Base-by-base conservation (phyloP, 345 rosid genomes). In the Populus nigra region DNA sequence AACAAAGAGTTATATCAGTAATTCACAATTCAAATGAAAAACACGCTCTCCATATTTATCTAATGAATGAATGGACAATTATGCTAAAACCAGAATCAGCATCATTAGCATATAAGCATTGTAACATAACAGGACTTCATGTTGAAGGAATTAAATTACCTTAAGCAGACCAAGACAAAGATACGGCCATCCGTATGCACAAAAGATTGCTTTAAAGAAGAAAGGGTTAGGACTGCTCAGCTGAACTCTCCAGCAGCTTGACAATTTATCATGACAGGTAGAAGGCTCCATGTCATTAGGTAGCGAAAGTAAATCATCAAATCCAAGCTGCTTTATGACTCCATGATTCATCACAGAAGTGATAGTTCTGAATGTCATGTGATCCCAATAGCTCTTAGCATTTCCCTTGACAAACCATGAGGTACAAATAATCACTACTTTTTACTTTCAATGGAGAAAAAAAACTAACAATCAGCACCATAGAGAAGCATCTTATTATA, bases 131-230 rank as follows among this genome's bases (percentile, higher is more conserved):
- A 16, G 16, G 49, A 31, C 23, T 35, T 50, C 35, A 4, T 22
- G 35, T n/a, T 3, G 5, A 35, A 36, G 65, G 27, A 29, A 65
- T 27, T 71, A 65, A 74, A 50, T 78, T 85, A 93, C 98, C 98
- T 91, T 94, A 53, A 94, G 68, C 57, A 94, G 65, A 80, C 98
- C 98, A 43, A 94, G 90, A 69, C 88, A 77, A 78, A 93, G 76
- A 82, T 93, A 94, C 23, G 91, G 88, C 94, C 91, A 91, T 57
- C 98, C 97, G 79, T 93, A 90, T n/a, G 93, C 95, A 79, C 77
- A 78, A 79, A 78, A 89, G n/a, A 94, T 91, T 77, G 95, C 92
- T 86, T 85, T 88, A 59, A 93, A 74, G 67, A 94, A 88, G 76
- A 93, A 88, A 36, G 91, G 89, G 49, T 85, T 86, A 49, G 87